A percentile compares a stretch with the other conserved stretches of the same genome.
Conservation (phyloP, 1,284 basidiomycete genomes). For the Mycena citricolor region DNA sequence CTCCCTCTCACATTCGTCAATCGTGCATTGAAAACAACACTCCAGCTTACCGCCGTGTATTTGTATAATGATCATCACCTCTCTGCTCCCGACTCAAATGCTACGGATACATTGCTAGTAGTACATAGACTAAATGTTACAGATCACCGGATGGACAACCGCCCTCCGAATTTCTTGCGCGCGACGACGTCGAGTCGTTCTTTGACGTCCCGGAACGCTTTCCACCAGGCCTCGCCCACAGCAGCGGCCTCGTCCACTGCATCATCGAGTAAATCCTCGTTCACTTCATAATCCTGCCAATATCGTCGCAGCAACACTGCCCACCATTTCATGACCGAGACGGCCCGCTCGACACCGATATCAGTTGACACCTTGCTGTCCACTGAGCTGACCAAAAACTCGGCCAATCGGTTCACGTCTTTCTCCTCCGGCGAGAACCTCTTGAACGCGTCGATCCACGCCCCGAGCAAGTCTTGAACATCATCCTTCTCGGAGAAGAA, state of each 20-base stretch:
- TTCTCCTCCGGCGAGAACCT: slow-evolving; percentile 59
- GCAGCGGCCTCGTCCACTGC: slow-evolving; percentile 39
- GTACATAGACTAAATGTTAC: no score
- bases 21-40: no score
- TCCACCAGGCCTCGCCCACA: slow-evolving; percentile 75
- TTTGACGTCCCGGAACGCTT: slow-evolving; percentile 65
- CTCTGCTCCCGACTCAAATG: no score
- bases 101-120: no score
- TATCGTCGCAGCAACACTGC: slow-evolving; percentile 57
- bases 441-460: slow-evolving; percentile 68
- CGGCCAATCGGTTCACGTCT: slow-evolving; percentile 72
- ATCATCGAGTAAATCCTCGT: slow-evolving; percentile 36
- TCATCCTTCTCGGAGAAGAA: slow-evolving; percentile 62
- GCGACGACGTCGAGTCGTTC: slow-evolving; percentile 58
- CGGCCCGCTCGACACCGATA: slow-evolving; percentile 64
- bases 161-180: slow-evolving; percentile 65
- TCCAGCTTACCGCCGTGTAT: no score
- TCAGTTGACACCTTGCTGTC: slow-evolving; percentile 51
- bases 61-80: no score
- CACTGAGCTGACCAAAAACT: slow-evolving; percentile 67
- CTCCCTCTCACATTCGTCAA: no score
- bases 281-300: slow-evolving; percentile 54
- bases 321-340: slow-evolving; percentile 80
- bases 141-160: slow-evolving; percentile 44
- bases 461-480: slow-evolving; percentile 64